Conservation (phyloP, 129 eudicot species). For the Helianthus annuus region DNA sequence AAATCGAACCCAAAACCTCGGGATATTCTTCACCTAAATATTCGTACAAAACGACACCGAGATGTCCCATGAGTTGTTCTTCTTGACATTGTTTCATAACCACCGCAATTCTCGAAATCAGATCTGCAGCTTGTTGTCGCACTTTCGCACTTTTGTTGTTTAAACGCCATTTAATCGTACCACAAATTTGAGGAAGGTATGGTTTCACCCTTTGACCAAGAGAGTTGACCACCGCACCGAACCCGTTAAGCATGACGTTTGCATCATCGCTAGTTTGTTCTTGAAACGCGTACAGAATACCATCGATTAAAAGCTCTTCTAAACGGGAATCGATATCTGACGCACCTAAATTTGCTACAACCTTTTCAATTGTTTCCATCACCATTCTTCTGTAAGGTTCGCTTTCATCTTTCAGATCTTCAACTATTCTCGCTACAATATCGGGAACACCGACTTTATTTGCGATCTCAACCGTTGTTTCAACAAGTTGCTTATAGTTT, state of each 20-base stretch:
- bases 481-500: slow-evolving; percentile 92
- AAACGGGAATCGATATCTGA: slow-evolving; percentile 91
- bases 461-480: slow-evolving; percentile 95
- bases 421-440: slow-evolving; percentile 86
- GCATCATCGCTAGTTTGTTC: slow-evolving; percentile 97
- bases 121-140: slow-evolving; percentile 91
- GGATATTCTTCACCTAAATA: slow-evolving; percentile 98
- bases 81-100: slow-evolving; percentile 96
- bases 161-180: slow-evolving; percentile 94
- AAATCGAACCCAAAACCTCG: slow-evolving; percentile 91
- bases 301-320: slow-evolving; percentile 93
- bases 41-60: slow-evolving; percentile 93
- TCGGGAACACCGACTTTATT: slow-evolving; percentile 97
- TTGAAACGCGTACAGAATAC: slow-evolving; percentile 89
- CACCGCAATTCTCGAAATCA: slow-evolving; percentile 86
- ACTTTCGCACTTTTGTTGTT: slow-evolving; percentile 96
- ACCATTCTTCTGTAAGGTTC: slow-evolving; percentile 98
- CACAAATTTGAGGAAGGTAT: slow-evolving; percentile 92
- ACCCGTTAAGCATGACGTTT: slow-evolving; percentile 94
- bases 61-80: slow-evolving; percentile 97
- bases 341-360: slow-evolving; percentile 86
- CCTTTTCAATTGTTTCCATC: slow-evolving; percentile 98
- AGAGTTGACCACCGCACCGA: slow-evolving; percentile 92
- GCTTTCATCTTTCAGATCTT: slow-evolving; percentile 93
- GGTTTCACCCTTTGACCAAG: slow-evolving; percentile 96